Evolutionary conservation across 1,139 yeast species (phyloP).

Genomic region (Saccharomyces pastorianus): DNA sequence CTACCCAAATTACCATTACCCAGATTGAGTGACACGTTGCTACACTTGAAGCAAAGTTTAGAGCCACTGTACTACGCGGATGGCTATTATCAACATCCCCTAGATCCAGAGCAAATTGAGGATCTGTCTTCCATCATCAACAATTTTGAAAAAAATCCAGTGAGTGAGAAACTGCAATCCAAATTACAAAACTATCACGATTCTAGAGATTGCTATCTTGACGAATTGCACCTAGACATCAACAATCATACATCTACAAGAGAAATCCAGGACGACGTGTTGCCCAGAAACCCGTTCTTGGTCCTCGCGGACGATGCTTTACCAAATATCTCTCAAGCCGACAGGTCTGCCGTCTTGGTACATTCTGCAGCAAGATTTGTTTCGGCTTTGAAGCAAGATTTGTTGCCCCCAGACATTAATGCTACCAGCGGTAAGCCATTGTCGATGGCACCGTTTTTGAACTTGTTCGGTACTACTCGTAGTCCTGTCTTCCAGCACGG

Average conservation of each 20-base stretch:
- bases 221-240: constrained; percentile 45
- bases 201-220: constrained; percentile 48
- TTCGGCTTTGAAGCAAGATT: constrained; percentile 47
- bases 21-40: constrained; percentile 16
- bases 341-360: constrained; percentile 57
- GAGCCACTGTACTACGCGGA: constrained; percentile 30
- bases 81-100: constrained; percentile 26
- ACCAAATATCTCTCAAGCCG: constrained; percentile 54
- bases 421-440: constrained; percentile 43
- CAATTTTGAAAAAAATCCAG: constrained; percentile 38
- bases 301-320: constrained; percentile 68
- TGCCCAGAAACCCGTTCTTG: constrained; percentile 70
- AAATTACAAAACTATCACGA: constrained; percentile 42
- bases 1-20: constrained; percentile 29
- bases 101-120: constrained; percentile 20
- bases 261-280: constrained; percentile 62
- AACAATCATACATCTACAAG: constrained; percentile 46
- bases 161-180: constrained; percentile 42
- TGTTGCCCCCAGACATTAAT: constrained; percentile 49
- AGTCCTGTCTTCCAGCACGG: constrained; percentile 39
- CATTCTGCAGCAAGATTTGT: constrained; percentile 60
- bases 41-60: constrained; percentile 23
- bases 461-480: constrained; percentile 61
- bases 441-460: constrained; percentile 59
- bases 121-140: constrained; percentile 28